phyloP scores from a whole-genome alignment of 2,329 filamentous ascomycete species.

The Penicillium sp. region DNA sequence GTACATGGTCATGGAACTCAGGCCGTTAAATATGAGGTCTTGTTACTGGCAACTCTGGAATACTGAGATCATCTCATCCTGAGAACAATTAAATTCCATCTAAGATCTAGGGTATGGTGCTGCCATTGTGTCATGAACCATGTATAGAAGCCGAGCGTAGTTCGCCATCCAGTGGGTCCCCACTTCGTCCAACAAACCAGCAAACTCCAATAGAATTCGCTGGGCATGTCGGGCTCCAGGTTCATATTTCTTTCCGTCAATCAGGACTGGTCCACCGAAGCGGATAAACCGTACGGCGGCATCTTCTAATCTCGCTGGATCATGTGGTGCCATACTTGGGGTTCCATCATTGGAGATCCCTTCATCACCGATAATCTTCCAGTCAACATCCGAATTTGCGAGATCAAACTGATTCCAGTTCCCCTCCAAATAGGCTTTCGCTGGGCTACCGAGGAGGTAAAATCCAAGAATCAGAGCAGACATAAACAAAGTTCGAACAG shows the following conservation, averaged over 20 bases:
- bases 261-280: slow-evolving; percentile 6
- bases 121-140: slow-evolving; percentile 8
- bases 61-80: not conserved
- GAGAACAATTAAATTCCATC: not conserved
- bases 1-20: not conserved
- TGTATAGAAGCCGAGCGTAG: slow-evolving; percentile 9
- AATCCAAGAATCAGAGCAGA: slow-evolving; percentile 9
- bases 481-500: slow-evolving; percentile 10
- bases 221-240: slow-evolving; percentile 6
- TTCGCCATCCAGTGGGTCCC: slow-evolving; percentile 14
- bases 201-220: slow-evolving; percentile 10
- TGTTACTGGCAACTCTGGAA: not conserved
- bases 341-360: not conserved
- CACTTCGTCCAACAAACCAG: slow-evolving; percentile 8
- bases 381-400: slow-evolving; percentile 1
- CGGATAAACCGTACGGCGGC: slow-evolving; percentile 2
- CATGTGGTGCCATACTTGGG: not conserved
- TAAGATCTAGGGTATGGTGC: not conserved
- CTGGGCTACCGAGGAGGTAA: not conserved
- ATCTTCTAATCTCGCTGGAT: not conserved
- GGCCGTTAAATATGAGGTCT: not conserved
- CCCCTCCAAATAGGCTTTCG: not conserved
- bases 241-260: slow-evolving; percentile 3
- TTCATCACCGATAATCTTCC: slow-evolving; percentile 4
- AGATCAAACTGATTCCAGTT: not conserved